These are phyloP conservation scores for Lonicera japonica DNA, from an alignment of 129 eudicot genomes.

Conservation along the genomic window DNA sequence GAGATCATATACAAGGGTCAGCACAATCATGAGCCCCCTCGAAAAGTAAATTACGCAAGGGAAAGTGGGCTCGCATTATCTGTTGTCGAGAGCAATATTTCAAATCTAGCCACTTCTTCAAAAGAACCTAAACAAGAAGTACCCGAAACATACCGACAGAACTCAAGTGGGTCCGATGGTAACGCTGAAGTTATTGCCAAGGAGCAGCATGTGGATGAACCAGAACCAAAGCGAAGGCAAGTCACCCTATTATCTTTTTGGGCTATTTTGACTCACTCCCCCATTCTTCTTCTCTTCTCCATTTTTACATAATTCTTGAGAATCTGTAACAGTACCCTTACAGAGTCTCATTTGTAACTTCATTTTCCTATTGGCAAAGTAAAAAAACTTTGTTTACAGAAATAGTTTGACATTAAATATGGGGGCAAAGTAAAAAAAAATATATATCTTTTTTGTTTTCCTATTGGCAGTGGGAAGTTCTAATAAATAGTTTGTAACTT, in stretches of 20 bases:
- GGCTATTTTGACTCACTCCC: no score
- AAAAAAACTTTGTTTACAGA: no score
- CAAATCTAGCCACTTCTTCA: slow-evolving; percentile 16
- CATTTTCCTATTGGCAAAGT: no score
- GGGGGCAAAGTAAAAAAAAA: no score
- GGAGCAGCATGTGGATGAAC: slow-evolving; percentile 43
- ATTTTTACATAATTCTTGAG: no score
- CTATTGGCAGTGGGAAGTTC: no score
- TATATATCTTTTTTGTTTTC: no score
- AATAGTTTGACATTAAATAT: no score
- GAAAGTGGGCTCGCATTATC: slow-evolving; percentile 32
- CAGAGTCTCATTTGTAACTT: no score
- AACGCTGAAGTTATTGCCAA: slow-evolving; percentile 33
- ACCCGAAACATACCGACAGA: slow-evolving; percentile 26
- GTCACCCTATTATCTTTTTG: slow-evolving; percentile 9
- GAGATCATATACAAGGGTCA: slow-evolving; percentile 58
- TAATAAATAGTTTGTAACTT: no score
- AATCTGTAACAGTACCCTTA: no score
- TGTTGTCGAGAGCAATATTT: slow-evolving; percentile 8
- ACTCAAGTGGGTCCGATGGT: slow-evolving; percentile 35
- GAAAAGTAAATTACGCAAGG: slow-evolving; percentile 26
- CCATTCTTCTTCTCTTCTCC: no score
- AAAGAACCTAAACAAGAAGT: slow-evolving; percentile 22
- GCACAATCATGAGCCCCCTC: slow-evolving; percentile 85
- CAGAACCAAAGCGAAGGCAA: slow-evolving; percentile 51